Percentiles rank a stretch among this genome's conserved stretches.
These are phyloP conservation scores for Trichaptum fuscoviolaceum DNA, from an alignment of 768 basidiomycete species.

Conservation along the genomic window DNA sequence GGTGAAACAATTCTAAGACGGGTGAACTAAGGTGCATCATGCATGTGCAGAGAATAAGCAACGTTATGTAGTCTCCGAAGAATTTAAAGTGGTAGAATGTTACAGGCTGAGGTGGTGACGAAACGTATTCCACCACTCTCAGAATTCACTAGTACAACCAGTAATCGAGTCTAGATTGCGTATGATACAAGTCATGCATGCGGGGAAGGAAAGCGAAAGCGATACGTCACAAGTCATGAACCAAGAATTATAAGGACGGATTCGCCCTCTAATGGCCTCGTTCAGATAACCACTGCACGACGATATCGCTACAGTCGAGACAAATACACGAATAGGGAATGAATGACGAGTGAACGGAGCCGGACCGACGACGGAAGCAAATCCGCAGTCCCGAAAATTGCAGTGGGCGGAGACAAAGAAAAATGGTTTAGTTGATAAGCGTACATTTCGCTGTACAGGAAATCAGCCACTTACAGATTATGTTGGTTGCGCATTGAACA, in stretches of 20 bases:
- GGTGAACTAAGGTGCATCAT: not conserved
- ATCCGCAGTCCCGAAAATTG: not conserved
- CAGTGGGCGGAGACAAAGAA: not conserved
- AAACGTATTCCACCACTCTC: not conserved
- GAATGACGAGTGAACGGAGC: not conserved
- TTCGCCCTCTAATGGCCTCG: slow-evolving; percentile 49
- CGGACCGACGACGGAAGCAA: not conserved
- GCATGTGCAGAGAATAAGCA: too few species aligned
- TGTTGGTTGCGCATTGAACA: slow-evolving; percentile 97
- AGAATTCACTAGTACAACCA: not conserved
- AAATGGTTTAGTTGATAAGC: not conserved
- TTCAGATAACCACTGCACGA: slow-evolving; percentile 80
- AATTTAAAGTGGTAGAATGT: too few species aligned
- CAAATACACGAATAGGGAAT: slow-evolving; percentile 9
- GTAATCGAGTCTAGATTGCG: not conserved
- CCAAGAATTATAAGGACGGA: not conserved
- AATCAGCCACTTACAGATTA: slow-evolving; percentile 58
- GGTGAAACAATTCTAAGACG: not conserved
- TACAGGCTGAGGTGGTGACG: not conserved
- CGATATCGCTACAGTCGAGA: slow-evolving; percentile 57
- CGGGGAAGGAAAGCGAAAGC: not conserved
- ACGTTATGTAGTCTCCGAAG: too few species aligned
- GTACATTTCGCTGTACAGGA: not conserved
- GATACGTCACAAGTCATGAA: not conserved
- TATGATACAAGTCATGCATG: not conserved